Evolutionary conservation across 1,284 basidiomycete genomes (phyloP), one percentile per base, ranked within the genome.

Genomic region (Flammula alnicola): DNA sequence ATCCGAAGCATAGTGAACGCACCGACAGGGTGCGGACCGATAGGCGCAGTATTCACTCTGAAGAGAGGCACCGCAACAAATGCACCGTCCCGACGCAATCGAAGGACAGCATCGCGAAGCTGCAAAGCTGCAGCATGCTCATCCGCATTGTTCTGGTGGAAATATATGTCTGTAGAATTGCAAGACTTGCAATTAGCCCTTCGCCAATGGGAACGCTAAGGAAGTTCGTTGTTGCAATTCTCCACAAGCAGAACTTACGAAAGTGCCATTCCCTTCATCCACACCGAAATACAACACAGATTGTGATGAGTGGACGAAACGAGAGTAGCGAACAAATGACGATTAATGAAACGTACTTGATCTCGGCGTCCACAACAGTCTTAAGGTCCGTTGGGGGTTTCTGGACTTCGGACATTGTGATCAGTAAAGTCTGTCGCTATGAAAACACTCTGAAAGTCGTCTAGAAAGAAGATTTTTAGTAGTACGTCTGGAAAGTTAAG

Each of bases 1-100:
- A 11, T 26, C 16, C 10, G n/a, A 37, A 27, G 10, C 7, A 14
- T 16, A 31, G 46, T 10, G 2, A 1, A 62, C 80, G 60, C 56
- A 84, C 87, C 88, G 40, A 81, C 79, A n/a, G 88, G 87, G 68
- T 90, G 88, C 9, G 87, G 87, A 0, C 88, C 87, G 2, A 84
- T 79, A 2, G 87, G 86, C 3, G 67, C 78, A 2, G 71, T 77
- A 62, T 90, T 88, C 23, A 90, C 84, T 35, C 84, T 76, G 62
- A 78, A 86, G 16, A 88, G 72, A 8, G 87, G 88, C 1, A 89
- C 87, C 1, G 86, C 87, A 9, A 90, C 79, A 57, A 89, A 90
- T 1, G 87, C 86, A 3, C 86, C 87, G 47, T 88, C 84, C 14
- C 81, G 74, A 36, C 88, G 74, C 38, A 90, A 72, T 9, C 81